Evolutionary conservation across 805 yeast genomes (phyloP).

Genomic region (Yarrowia bubula): DNA sequence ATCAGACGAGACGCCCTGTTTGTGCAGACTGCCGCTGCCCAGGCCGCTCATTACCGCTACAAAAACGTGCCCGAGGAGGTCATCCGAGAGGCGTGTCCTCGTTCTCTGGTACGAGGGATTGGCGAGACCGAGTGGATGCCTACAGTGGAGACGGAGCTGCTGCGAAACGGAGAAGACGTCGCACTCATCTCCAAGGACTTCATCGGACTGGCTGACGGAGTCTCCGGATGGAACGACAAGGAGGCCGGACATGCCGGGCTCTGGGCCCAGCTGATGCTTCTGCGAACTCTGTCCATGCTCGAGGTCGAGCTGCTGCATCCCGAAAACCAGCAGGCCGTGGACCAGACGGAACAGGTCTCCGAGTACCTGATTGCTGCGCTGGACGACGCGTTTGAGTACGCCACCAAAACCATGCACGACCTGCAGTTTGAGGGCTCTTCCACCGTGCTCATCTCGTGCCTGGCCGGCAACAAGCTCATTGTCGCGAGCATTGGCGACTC

Average conservation of each 20-base stretch:
- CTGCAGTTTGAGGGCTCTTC: conserved; percentile 29
- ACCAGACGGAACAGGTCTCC: conserved; percentile 12
- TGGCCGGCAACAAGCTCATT: conserved; percentile 28
- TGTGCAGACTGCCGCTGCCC: conserved; percentile 17
- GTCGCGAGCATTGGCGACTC: conserved; percentile 30
- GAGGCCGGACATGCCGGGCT: conserved; percentile 29
- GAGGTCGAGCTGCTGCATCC: conserved; percentile 26
- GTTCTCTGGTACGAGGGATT: conserved; percentile 16
- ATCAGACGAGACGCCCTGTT: conserved; percentile 15
- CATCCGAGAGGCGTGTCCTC: conserved; percentile 17
- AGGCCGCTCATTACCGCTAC: conserved; percentile 20
- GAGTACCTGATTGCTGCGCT: conserved; percentile 28
- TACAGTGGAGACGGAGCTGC: conserved; percentile 11
- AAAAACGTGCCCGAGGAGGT: conserved; percentile 23
- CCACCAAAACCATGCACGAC: conserved; percentile 27
- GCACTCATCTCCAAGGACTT: conserved; percentile 27
- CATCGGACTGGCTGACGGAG: conserved; percentile 30
- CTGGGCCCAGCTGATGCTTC: conserved; percentile 30
- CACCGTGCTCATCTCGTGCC: conserved; percentile 29
- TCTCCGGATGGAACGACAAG: conserved; percentile 29
- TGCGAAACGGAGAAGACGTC: conserved; percentile 29
- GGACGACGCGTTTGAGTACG: conserved; percentile 29
- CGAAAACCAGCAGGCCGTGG: conserved; percentile 24
- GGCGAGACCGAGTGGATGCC: conserved; percentile 27
- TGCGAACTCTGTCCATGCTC: conserved; percentile 27